A percentile compares a stretch with the other conserved stretches of the same genome.
Conservation (phyloP, 2,329 filamentous ascomycete species). For the Incumbomyces delicatus region DNA sequence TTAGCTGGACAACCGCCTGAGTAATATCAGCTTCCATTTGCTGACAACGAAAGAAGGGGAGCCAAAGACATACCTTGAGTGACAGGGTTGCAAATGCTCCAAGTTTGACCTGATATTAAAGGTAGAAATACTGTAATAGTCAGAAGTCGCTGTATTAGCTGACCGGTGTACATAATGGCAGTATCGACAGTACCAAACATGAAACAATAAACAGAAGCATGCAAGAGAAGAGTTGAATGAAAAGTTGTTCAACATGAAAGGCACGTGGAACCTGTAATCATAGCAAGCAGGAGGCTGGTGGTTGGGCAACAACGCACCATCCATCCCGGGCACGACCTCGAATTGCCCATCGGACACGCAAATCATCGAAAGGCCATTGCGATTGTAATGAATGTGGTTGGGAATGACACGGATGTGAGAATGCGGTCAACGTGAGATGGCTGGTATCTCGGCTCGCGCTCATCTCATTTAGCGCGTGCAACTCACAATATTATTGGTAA, state of each 20-base stretch:
- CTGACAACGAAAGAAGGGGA: not conserved
- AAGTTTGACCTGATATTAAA: constrained; percentile 30
- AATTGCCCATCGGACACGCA: too few species aligned
- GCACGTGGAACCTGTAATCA: not conserved
- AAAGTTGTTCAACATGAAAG: too few species aligned
- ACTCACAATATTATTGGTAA: too few species aligned
- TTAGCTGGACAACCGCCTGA: constrained; percentile 54
- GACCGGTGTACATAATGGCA: not conserved
- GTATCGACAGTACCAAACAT: not conserved
- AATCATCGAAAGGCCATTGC: too few species aligned
- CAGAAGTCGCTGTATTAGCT: not conserved
- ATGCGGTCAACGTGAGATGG: too few species aligned
- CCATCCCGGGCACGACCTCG: too few species aligned
- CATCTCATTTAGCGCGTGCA: too few species aligned
- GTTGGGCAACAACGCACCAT: not conserved
- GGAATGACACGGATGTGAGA: too few species aligned
- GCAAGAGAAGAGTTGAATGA: too few species aligned
- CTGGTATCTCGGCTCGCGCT: too few species aligned
- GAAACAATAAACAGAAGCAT: not conserved
- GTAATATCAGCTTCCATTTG: not conserved
- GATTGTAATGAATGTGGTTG: too few species aligned
- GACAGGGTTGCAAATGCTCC: constrained; percentile 34
- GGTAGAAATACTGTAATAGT: not conserved
- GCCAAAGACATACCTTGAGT: constrained; percentile 26
- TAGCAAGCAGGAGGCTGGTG: not conserved